Base-by-base conservation (phyloP, 2,329 filamentous ascomycete genomes). In the Sclerotinia spermophila region DNA sequence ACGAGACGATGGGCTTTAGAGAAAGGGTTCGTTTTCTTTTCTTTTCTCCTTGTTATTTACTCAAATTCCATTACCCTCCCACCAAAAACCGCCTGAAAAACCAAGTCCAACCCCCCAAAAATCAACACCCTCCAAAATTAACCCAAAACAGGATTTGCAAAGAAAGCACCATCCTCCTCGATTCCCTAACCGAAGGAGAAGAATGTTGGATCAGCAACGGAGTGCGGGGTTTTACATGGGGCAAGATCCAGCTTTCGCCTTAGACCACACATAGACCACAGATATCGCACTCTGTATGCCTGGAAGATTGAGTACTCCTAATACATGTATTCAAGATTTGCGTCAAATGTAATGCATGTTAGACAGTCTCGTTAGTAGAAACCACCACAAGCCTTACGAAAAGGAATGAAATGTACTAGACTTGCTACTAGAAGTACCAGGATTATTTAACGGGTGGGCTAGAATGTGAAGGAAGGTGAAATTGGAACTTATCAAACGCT, bases 131-230 rank as follows among this genome's bases (percentile, higher is more conserved):
- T 15, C 24, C 15, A 11, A 24, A 58, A 7, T n/a, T 44, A 27
- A 66, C 19, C 21, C 40, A 21, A 21, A 11, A 13, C 15, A 82
- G 81, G 0, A 81, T 96, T 59, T 94, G 87, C 68, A 83, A 85
- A 42, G 92, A 96, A 77, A 86, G 89, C 73, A 80, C 82, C 4
- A 83, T 97, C 24, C 80, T 79, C n/a, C 83, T 83, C 2, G 81
- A 84, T 19, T 89, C 89, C 10, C 79, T 97, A 19, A 78, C 84
- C 5, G 84, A 92, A 73, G 92, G 90, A 1, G 94, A 97, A 79
- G 85, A 90, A 68, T 91, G 94, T 73, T 97, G 93, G 92, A 82
- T 97, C 68, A 97, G 94, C 80, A 97, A 95, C 80, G 94, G 92
- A 0, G 91, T 95, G 1, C 86, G 91, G 74, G 95, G 95, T 0